phyloP scores from a whole-genome alignment of 129 eudicot species.

The Helianthus tuberosus region DNA sequence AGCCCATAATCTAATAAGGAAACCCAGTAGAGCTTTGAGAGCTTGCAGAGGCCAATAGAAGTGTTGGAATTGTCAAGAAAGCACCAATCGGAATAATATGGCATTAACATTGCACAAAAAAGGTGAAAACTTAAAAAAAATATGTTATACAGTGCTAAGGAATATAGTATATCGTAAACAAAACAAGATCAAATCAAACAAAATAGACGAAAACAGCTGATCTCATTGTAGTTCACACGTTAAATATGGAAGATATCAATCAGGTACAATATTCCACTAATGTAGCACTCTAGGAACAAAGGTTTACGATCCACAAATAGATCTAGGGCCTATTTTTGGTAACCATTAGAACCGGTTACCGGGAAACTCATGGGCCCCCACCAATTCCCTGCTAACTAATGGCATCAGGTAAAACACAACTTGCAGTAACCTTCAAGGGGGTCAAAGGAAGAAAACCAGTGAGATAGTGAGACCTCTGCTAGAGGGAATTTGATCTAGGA shows the following conservation, averaged over 20 bases:
- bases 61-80: not conserved
- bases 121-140: not conserved
- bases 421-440: no score
- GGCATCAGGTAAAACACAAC: no score
- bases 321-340: not conserved
- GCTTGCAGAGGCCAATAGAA: not conserved
- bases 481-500: no score
- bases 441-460: no score
- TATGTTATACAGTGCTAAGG: not conserved
- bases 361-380: no score
- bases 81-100: not conserved
- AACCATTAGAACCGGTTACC: no score
- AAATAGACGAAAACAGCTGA: not conserved
- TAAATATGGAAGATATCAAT: not conserved
- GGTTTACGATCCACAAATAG: not conserved
- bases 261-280: not conserved
- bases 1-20: not conserved
- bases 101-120: not conserved
- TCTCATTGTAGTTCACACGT: not conserved
- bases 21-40: not conserved
- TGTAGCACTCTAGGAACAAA: not conserved
- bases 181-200: slow-evolving; percentile 1
- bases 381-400: no score
- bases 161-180: slow-evolving; percentile 1
- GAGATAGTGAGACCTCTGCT: no score